Evolutionary conservation across 2,329 filamentous ascomycete species (phyloP), one percentile per base, ranked within the genome.

Genomic region (Teratosphaeria gauchensis): DNA sequence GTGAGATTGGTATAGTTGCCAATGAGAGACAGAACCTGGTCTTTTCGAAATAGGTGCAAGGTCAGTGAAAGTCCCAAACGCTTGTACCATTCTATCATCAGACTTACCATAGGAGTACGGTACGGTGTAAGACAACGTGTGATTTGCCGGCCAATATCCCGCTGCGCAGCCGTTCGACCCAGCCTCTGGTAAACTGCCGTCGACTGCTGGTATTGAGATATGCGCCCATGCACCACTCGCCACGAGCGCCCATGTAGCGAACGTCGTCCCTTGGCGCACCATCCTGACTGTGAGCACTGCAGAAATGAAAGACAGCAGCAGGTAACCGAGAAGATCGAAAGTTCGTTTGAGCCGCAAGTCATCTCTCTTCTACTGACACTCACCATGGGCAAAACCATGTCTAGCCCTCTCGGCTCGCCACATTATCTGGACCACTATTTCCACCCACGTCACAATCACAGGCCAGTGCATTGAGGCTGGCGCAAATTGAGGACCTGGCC

Each of bases 1-100:
- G 63, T 64, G 21, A 66, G 59, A 33, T 66, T 63, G 31, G 38
- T 59, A 59, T 58, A 66, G 62, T 64, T 60, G 30, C 61, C 64
- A 31, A 66, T 62, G 54, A 65, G 61, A 14, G 55, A 55, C 16
- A 65, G 16, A 48, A 65, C 64, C 59, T 65, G 48, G 19, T 61
- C 42, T 48, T 19, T n/a, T n/a, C n/a, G 42, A 19, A 3, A 48
- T 1, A 24, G n/a, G 19, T 9, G n/a, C 16, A 21, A 16, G 42
- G 19, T 48, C 42, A 48, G 42, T 21, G n/a, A 21, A 8, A 19
- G 19, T 48, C 6, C n/a, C 42, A 9, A n/a, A 19, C 42, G 42
- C 6, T 19, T 48, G 42, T 48, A 21, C 16, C 42, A 9, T 48
- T 21, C 42, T 6, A 6, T 21, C 42, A 48, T 48, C 16, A 21